These are phyloP conservation scores for Mycena epipterygia DNA, from an alignment of 768 basidiomycete genomes.

Conservation along the genomic window DNA sequence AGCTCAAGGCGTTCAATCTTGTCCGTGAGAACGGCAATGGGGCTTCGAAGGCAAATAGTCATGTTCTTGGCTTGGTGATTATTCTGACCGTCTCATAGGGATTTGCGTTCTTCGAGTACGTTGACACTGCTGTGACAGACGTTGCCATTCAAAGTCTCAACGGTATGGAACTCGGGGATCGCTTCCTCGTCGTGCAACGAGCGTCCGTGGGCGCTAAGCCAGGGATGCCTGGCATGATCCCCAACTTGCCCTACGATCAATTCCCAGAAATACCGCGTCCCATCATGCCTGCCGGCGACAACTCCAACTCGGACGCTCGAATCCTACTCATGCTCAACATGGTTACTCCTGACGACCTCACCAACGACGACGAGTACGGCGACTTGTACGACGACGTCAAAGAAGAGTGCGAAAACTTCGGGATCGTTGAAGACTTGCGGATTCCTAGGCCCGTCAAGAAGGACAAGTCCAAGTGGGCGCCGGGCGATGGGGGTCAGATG, in stretches of 20 bases:
- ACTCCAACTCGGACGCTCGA: constrained; percentile 70
- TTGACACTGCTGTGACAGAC: constrained; percentile 90
- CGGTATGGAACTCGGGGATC: constrained; percentile 98
- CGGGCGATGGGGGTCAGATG: constrained; percentile 71
- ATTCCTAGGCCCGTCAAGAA: constrained; percentile 92
- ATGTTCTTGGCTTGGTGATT: not conserved
- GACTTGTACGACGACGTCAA: constrained; percentile 96
- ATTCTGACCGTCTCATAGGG: constrained; percentile 67
- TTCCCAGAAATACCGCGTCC: constrained; percentile 89
- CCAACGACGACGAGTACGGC: constrained; percentile 91
- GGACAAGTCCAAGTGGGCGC: constrained; percentile 83
- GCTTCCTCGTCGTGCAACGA: constrained; percentile 95
- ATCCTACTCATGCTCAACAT: constrained; percentile 99
- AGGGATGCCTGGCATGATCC: constrained; percentile 72
- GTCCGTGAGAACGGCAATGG: constrained; percentile 95
- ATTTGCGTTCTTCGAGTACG: constrained; percentile 99
- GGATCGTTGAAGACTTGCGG: constrained; percentile 85
- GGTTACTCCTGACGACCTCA: constrained; percentile 94
- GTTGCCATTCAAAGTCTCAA: constrained; percentile 96
- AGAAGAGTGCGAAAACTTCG: constrained; percentile 88
- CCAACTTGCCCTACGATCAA: constrained; percentile 81
- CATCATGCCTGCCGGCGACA: constrained; percentile 88
- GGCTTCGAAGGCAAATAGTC: constrained; percentile 79
- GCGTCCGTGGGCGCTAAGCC: constrained; percentile 95
- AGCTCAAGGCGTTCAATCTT: constrained; percentile 97